Percentiles rank a stretch among this genome's conserved stretches.
These are phyloP conservation scores for Saitozyma sp. DNA, from an alignment of 768 basidiomycete genomes.

Conservation along the genomic window DNA sequence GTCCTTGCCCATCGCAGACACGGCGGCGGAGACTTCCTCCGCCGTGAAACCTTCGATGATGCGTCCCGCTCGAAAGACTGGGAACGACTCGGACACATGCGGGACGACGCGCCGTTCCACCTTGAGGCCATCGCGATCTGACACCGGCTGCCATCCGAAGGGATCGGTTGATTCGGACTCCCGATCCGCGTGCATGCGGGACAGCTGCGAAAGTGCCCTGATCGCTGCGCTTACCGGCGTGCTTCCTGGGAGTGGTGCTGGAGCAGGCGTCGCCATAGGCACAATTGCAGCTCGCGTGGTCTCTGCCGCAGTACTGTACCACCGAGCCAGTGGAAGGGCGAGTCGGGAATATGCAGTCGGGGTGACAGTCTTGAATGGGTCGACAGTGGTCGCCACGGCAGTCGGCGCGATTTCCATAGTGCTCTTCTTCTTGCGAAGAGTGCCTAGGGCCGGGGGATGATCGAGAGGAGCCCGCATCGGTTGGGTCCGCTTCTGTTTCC, in stretches of 20 bases:
- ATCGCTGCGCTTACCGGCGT: conserved; percentile 58
- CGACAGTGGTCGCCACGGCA: conserved; percentile 1
- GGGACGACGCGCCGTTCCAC: conserved; percentile 74
- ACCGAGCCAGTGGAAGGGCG: conserved; percentile 36
- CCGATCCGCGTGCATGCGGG: conserved; percentile 64
- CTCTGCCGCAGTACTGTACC: conserved; percentile 43
- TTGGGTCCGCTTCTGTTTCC: conserved; percentile 81
- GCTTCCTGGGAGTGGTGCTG: conserved; percentile 17
- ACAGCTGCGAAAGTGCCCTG: conserved; percentile 77
- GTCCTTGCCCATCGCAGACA: conserved; percentile 68
- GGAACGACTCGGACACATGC: conserved; percentile 74
- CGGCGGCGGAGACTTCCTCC: conserved; percentile 76
- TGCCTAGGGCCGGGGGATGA: conserved; percentile 61
- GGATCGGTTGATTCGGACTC: conserved; percentile 56
- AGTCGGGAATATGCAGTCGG: conserved; percentile 28
- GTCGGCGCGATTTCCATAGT: conserved; percentile 26
- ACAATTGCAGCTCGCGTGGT: conserved; percentile 43
- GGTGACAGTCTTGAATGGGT: conserved; percentile 53
- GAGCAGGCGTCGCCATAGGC: conserved; percentile 37
- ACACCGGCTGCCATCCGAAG: conserved; percentile 73
- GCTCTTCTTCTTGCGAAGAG: conserved; percentile 41
- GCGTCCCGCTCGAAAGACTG: conserved; percentile 82
- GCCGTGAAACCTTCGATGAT: conserved; percentile 92
- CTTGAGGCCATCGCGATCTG: conserved; percentile 68
- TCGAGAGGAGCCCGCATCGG: conserved; percentile 85